These are phyloP conservation scores for Aphanomyces cochlioides DNA, from an alignment of 352 stramenopile genomes.

Conservation along the genomic window DNA sequence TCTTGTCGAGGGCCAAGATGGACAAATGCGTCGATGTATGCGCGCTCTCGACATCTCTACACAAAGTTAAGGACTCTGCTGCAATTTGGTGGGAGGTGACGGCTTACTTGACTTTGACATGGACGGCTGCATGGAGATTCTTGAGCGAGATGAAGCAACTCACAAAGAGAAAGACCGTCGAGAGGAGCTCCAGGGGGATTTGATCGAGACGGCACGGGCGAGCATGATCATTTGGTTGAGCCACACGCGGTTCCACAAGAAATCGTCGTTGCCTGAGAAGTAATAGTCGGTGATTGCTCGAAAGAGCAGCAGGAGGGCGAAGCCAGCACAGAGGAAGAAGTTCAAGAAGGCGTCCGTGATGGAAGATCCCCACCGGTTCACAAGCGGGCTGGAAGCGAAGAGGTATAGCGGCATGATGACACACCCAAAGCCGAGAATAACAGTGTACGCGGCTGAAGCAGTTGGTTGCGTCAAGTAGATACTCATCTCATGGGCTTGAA, in stretches of 20 bases:
- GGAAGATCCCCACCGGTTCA: not conserved
- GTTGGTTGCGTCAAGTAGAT: not conserved
- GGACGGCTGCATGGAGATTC: not conserved
- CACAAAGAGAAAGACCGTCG: constrained; percentile 7
- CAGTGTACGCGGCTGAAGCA: not conserved
- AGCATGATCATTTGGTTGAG: constrained; percentile 25
- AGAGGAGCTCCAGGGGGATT: not conserved
- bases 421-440: not conserved
- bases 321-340: constrained; percentile 7
- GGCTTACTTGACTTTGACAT: constrained; percentile 7
- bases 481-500: constrained; percentile 18
- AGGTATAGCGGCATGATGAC: not conserved
- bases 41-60: no score
- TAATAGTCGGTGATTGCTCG: constrained; percentile 10
- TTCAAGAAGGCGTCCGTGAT: constrained; percentile 8
- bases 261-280: not conserved
- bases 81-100: no score
- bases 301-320: constrained; percentile 9
- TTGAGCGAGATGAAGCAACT: constrained; percentile 17
- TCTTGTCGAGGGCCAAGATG: no score
- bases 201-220: constrained; percentile 9
- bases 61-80: no score
- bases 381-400: not conserved
- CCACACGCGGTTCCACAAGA: constrained; percentile 16
- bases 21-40: no score